These are phyloP conservation scores for Colletotrichum tabaci DNA, from an alignment of 2,329 filamentous ascomycete genomes.

Conservation along the genomic window DNA sequence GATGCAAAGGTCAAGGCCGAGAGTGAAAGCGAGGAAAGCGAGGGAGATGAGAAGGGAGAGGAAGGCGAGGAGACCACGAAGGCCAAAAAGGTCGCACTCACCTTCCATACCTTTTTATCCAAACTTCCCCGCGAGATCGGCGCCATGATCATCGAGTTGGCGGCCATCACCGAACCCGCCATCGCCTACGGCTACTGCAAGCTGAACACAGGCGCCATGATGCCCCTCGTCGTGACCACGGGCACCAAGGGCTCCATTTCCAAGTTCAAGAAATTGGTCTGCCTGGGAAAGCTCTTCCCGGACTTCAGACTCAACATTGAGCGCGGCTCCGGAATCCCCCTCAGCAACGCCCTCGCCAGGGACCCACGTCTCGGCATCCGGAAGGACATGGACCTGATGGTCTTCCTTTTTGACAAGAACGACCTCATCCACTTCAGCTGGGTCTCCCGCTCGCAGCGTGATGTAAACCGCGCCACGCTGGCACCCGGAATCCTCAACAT, in stretches of 20 bases:
- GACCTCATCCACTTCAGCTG: background rate
- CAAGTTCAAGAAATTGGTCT: background rate
- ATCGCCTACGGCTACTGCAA: background rate
- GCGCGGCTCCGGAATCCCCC: background rate
- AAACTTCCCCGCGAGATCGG: background rate
- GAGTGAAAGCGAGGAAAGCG: background rate
- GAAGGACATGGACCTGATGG: background rate
- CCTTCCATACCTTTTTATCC: background rate
- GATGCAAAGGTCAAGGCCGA: too few species aligned
- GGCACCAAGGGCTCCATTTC: background rate
- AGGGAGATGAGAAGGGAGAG: background rate
- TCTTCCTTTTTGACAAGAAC: background rate
- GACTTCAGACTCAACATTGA: background rate
- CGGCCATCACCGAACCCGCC: background rate
- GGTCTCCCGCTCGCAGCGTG: accelerated
- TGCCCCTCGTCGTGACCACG: background rate
- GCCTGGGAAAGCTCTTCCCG: background rate
- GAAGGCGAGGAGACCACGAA: background rate
- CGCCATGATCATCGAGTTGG: background rate
- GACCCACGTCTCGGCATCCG: background rate
- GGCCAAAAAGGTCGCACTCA: background rate
- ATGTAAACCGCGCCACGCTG: background rate
- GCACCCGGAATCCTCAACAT: background rate
- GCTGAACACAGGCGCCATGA: accelerated
- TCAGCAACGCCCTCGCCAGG: background rate